phyloP scores from a whole-genome alignment of 2,329 filamentous ascomycete genomes.

The Rhytidhysteron rufulum region DNA sequence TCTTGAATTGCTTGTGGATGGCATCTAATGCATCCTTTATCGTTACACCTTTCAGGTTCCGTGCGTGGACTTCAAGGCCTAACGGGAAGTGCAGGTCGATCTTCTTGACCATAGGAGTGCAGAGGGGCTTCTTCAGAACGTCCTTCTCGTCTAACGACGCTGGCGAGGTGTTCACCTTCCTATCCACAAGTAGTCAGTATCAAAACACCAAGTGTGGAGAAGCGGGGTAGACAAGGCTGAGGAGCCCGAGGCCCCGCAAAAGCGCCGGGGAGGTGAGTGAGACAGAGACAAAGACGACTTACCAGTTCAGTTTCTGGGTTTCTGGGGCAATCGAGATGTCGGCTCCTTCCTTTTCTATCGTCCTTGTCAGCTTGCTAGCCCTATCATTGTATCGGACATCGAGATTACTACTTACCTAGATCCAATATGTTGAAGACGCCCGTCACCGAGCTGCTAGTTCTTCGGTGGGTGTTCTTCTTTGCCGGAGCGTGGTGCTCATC shows the following conservation, averaged over 20 bases:
- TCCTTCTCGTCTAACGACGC: slow-evolving; percentile 76
- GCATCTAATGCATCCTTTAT: slow-evolving; percentile 96
- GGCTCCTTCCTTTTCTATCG: slow-evolving; percentile 67
- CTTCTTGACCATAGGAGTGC: slow-evolving; percentile 82
- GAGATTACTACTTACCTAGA: slow-evolving; percentile 60
- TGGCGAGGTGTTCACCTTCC: slow-evolving; percentile 92
- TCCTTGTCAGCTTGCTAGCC: slow-evolving; percentile 31
- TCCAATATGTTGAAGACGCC: slow-evolving; percentile 82
- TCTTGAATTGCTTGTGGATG: slow-evolving; percentile 95
- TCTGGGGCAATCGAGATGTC: slow-evolving; percentile 72
- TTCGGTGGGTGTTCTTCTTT: slow-evolving; percentile 62
- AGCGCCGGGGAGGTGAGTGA: neutral
- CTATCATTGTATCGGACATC: slow-evolving; percentile 21
- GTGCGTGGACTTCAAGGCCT: slow-evolving; percentile 80
- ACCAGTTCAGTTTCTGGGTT: slow-evolving; percentile 88
- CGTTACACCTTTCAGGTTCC: slow-evolving; percentile 91
- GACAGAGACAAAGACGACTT: slow-evolving; percentile 35
- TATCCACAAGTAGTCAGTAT: slow-evolving; percentile 37
- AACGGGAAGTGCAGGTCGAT: slow-evolving; percentile 90
- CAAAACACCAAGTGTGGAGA: slow-evolving; percentile 4
- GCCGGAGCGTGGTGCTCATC: slow-evolving; percentile 65
- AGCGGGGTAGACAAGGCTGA: slow-evolving; percentile 1
- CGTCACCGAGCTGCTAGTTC: slow-evolving; percentile 68
- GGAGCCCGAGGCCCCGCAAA: neutral
- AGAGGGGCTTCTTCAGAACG: slow-evolving; percentile 75